These are phyloP conservation scores for Microbotryomycetes sp. DNA, from an alignment of 1,284 basidiomycete genomes.

Conservation along the genomic window DNA sequence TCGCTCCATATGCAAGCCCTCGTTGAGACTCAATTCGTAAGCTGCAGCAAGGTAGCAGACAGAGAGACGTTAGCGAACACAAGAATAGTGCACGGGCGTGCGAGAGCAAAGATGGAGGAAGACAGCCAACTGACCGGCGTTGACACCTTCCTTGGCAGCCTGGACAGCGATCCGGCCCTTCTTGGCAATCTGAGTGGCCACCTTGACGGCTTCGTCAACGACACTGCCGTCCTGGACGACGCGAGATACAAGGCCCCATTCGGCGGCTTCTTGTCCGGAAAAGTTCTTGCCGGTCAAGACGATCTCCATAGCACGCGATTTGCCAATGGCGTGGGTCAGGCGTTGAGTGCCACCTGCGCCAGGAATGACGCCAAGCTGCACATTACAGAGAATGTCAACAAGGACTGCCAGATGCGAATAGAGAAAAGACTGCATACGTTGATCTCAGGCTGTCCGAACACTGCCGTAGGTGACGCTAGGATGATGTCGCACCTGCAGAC, in stretches of 20 bases:
- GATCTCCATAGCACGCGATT: conserved; percentile 93
- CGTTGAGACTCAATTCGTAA: conserved; percentile 69
- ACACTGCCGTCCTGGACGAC: conserved; percentile 70
- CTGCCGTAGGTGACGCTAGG: conserved; percentile 84
- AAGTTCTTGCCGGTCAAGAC: conserved; percentile 76
- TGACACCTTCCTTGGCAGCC: conserved; percentile 92
- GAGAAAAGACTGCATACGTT: conserved; percentile 45
- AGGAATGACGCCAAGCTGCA: conserved; percentile 78
- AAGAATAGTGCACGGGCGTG: not conserved
- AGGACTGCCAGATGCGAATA: too few relatives aligned
- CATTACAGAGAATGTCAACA: not conserved
- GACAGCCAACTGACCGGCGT: conserved; percentile 56
- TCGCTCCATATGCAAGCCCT: conserved; percentile 82
- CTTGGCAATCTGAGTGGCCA: conserved; percentile 71
- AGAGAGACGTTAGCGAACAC: not conserved
- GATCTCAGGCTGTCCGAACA: conserved; percentile 96
- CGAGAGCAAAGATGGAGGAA: not conserved
- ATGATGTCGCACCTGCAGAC: conserved; percentile 69
- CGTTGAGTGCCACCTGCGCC: conserved; percentile 60
- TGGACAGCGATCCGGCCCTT: conserved; percentile 81
- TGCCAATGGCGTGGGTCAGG: conserved; percentile 78
- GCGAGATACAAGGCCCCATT: conserved; percentile 76
- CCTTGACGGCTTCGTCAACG: conserved; percentile 76
- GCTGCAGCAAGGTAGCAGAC: conserved; percentile 46
- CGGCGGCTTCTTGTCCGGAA: conserved; percentile 71